Conservation (phyloP, 805 yeast species). For the Ogataea minuta region DNA sequence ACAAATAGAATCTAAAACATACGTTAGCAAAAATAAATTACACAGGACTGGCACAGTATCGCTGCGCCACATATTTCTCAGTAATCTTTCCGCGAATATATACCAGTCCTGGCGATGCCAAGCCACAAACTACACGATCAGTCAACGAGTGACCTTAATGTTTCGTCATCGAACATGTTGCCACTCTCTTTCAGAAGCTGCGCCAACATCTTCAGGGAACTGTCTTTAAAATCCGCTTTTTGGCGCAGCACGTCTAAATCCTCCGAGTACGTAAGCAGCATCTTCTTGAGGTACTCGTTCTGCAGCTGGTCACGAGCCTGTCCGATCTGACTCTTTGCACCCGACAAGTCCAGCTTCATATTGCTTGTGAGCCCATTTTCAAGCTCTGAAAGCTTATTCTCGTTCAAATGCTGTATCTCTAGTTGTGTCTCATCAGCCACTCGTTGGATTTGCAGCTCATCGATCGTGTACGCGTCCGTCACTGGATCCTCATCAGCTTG, state of each 20-base stretch:
- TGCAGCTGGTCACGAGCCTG: constrained; percentile 40
- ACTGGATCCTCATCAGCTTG: constrained; percentile 2
- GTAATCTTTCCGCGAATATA: constrained; percentile 4
- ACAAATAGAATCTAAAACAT: constrained; percentile 1
- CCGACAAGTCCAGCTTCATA: constrained; percentile 21
- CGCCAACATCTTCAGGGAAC: constrained; percentile 55
- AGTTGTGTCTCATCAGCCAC: constrained; percentile 5
- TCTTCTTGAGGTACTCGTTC: constrained; percentile 49
- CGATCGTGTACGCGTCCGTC: constrained; percentile 29
- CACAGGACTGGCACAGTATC: background rate
- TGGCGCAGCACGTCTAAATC: constrained; percentile 59
- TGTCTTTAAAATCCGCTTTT: constrained; percentile 58
- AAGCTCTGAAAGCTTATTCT: background rate
- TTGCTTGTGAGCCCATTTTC: constrained; percentile 1
- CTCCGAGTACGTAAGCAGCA: constrained; percentile 59
- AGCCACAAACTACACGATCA: background rate
- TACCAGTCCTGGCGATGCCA: background rate
- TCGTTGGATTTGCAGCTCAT: constrained; percentile 13
- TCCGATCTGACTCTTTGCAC: constrained; percentile 30
- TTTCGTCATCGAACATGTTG: constrained; percentile 57
- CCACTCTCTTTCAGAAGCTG: constrained; percentile 57
- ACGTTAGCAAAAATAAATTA: too few species aligned
- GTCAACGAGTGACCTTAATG: constrained; percentile 31
- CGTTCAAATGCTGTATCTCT: constrained; percentile 2
- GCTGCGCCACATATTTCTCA: background rate